Conservation (phyloP, 257 asterid genomes). For the Nicotiana tabacum region DNA sequence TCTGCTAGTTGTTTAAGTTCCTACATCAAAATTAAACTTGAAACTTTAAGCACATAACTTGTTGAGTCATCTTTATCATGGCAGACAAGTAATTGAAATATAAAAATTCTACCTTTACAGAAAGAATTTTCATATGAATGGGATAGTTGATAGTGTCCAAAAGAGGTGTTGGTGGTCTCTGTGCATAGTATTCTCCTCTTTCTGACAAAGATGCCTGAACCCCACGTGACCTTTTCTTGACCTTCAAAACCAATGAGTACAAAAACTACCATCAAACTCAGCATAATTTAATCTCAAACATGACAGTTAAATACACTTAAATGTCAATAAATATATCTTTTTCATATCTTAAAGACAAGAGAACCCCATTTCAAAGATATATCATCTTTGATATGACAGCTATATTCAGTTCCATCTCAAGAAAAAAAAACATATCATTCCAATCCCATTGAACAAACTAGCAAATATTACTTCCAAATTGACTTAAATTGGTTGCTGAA, state of each 20-base stretch:
- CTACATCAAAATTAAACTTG: constrained; percentile 27
- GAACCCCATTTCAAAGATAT: no score
- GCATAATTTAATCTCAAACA: constrained; percentile 10
- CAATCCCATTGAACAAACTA: background rate
- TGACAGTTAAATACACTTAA: background rate
- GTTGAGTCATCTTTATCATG: background rate
- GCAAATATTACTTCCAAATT: background rate
- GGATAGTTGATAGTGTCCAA: constrained; percentile 90
- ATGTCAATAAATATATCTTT: background rate
- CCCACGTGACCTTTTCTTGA: constrained; percentile 41
- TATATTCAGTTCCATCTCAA: background rate
- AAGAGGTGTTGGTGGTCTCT: constrained; percentile 94
- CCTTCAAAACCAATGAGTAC: constrained; percentile 29
- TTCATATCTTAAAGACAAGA: background rate
- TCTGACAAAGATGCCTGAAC: constrained; percentile 70
- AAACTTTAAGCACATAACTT: background rate
- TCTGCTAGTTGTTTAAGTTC: constrained; percentile 91
- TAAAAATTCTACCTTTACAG: constrained; percentile 51
- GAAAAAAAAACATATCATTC: background rate
- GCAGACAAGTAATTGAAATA: background rate
- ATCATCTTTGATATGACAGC: background rate
- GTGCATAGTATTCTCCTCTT: constrained; percentile 72
- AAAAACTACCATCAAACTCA: constrained; percentile 27
- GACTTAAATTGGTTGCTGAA: background rate
- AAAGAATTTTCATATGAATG: constrained; percentile 90